A percentile compares a stretch with the other conserved stretches of the same genome.
Evolutionary conservation across 768 basidiomycete genomes (phyloP).

Genomic region (Kwoniella mangroviensis): DNA sequence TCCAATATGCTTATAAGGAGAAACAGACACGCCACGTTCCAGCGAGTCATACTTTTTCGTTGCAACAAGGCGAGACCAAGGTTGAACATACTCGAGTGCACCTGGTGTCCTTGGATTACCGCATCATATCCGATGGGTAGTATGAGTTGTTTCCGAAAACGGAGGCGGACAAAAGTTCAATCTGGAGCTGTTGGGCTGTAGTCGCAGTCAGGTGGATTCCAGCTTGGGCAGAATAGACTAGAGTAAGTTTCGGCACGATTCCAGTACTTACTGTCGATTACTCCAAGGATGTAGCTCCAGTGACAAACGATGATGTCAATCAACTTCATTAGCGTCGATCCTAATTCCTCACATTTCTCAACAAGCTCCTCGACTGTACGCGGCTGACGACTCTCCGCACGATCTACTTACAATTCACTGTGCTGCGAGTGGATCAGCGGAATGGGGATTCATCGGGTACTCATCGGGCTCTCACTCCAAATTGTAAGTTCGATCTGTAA

Average conservation of each 20-base stretch:
- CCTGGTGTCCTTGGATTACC: no score
- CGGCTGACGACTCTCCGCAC: no score
- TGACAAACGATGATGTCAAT: neutral
- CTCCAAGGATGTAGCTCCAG: neutral
- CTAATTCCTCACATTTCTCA: neutral
- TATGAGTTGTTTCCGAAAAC: neutral
- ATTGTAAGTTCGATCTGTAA: no score
- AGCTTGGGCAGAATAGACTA: neutral
- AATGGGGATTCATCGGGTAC: no score
- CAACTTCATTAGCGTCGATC: neutral
- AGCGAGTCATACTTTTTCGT: no score
- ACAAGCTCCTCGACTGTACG: neutral
- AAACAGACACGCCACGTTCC: neutral
- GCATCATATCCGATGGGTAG: no score
- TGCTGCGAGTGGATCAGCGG: no score
- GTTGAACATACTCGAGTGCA: no score
- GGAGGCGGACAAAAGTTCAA: neutral
- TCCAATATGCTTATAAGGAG: neutral
- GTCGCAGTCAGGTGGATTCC: neutral
- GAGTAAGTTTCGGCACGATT: neutral
- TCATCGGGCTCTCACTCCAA: no score
- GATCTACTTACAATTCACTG: no score
- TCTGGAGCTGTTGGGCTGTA: no score
- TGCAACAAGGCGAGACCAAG: no score
- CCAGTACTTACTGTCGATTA: neutral